A percentile compares a stretch with the other conserved stretches of the same genome.
phyloP scores from a whole-genome alignment of 169 alveolate species.

The Theileria sp. region DNA sequence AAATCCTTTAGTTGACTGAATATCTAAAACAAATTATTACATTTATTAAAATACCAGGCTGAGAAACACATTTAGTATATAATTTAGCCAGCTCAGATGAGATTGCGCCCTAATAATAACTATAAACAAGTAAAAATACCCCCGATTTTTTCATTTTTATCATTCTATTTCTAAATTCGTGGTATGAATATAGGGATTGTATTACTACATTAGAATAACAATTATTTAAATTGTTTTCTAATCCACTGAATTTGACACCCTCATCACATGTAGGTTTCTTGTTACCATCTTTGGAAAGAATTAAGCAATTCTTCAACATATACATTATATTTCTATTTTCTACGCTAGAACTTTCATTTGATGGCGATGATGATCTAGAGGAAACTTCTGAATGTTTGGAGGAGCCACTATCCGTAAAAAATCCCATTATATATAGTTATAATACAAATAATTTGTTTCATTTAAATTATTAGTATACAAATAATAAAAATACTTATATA shows the following conservation, averaged over 20 bases:
- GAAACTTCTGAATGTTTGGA: slow-evolving; percentile 9
- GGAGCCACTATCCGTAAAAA: slow-evolving; percentile 1
- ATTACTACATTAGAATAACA: slow-evolving; percentile 63
- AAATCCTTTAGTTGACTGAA: slow-evolving; percentile 50
- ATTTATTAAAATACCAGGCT: slow-evolving; percentile 22
- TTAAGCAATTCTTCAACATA: slow-evolving; percentile 24
- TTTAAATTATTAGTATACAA: background rate
- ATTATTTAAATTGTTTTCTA: slow-evolving; percentile 50
- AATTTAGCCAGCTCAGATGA: slow-evolving; percentile 50
- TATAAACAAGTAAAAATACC: slow-evolving; percentile 12
- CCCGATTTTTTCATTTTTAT: slow-evolving; percentile 14
- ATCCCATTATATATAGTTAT: slow-evolving; percentile 8
- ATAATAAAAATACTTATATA: background rate
- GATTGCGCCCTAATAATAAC: slow-evolving; percentile 21
- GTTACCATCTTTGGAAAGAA: slow-evolving; percentile 19
- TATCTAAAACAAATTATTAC: slow-evolving; percentile 14
- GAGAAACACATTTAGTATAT: slow-evolving; percentile 28
- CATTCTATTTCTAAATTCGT: slow-evolving; percentile 30
- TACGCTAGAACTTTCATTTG: background rate
- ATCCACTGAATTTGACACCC: slow-evolving; percentile 28
- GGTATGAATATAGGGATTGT: slow-evolving; percentile 36
- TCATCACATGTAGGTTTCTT: background rate
- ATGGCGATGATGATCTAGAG: slow-evolving; percentile 25
- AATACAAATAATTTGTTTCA: background rate
- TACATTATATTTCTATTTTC: slow-evolving; percentile 38